A percentile compares a stretch with the other conserved stretches of the same genome.
Evolutionary conservation across 129 eudicot species (phyloP).

Genomic region (sunflower (Helianthus annuus)): HanXRQr2.0-SUNRISE NC_035437.2:136595630-136596129

Average conservation of each 20-base stretch:
- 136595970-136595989: constrained; percentile 52
- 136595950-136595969: constrained; percentile 75
- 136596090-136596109: constrained; percentile 58
- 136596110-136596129: constrained; percentile 45
- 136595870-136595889: constrained; percentile 83
- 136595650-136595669: constrained; percentile 67
- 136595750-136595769: constrained; percentile 74
- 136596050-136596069: constrained; percentile 75
- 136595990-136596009: constrained; percentile 74
- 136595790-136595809: background rate
- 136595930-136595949: constrained; percentile 69
- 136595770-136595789: constrained; percentile 75
- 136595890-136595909: constrained; percentile 81
- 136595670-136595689: constrained; percentile 65
- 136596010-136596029: constrained; percentile 58
- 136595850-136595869: constrained; percentile 68
- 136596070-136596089: constrained; percentile 74
- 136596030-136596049: constrained; percentile 75
- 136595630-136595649: constrained; percentile 54
- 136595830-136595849: background rate
- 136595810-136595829: background rate
- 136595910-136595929: constrained; percentile 74
- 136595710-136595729: constrained; percentile 48
- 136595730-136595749: constrained; percentile 40
- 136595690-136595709: constrained; percentile 55